Percentiles rank a stretch among this genome's conserved stretches.
Conservation (phyloP, 441 rosid species). For the Adansonia rubrostipa region DNA sequence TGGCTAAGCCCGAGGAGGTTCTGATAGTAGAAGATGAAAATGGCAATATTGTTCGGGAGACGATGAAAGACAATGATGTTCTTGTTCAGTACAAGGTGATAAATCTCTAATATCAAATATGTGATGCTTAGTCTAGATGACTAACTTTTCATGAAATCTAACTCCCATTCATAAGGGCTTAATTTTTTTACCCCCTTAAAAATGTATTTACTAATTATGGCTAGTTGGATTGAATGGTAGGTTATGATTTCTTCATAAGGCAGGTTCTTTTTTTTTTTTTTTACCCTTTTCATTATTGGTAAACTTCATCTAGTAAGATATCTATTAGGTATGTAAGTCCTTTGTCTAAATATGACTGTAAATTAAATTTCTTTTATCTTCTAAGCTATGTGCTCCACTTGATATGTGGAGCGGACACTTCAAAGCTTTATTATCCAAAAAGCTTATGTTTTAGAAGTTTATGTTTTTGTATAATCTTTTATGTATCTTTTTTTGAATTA, state of each 20-base stretch:
- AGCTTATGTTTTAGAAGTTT: constrained; percentile 15
- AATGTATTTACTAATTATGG: background rate
- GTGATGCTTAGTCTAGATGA: background rate
- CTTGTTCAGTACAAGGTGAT: constrained; percentile 97
- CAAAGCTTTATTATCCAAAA: background rate
- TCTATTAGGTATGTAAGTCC: background rate
- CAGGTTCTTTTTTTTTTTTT: background rate
- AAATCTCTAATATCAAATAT: constrained; percentile 7
- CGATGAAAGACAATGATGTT: constrained; percentile 99
- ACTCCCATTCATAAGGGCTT: background rate
- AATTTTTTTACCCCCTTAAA: background rate
- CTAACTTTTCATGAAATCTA: background rate
- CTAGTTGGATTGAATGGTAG: background rate
- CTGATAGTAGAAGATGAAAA: constrained; percentile 99
- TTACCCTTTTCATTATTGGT: background rate
- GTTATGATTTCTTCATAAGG: background rate
- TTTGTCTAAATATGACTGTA: background rate
- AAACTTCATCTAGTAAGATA: background rate
- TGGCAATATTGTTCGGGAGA: constrained; percentile 99
- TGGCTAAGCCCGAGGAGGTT: constrained; percentile 99
- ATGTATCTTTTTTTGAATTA: background rate
- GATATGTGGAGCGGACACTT: background rate
- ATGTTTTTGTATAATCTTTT: background rate
- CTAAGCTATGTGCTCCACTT: background rate
- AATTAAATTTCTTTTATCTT: constrained; percentile 12